Base-by-base conservation (phyloP, 164 flowering plant genomes). In the Amborella trichopoda region DNA sequence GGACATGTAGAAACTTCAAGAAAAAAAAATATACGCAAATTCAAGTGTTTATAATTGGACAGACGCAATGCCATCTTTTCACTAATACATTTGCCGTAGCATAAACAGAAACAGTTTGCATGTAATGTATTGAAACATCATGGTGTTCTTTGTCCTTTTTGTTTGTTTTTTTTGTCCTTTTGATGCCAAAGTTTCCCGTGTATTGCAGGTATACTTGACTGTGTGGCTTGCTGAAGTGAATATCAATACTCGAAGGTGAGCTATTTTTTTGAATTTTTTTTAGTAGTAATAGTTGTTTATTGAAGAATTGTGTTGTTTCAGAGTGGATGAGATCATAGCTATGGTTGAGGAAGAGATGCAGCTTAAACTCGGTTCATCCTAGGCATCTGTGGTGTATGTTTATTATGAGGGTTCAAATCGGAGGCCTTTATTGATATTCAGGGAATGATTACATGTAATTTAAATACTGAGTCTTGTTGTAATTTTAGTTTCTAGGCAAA, bases 181-280 rank as follows among this genome's bases (percentile, higher is more conserved):
- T 30, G 34, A 30, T 14, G 9, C 14, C 34, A 30, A 30, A 30
- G 11, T 30, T 32, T 11, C 36, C 11, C n/a, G 36, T 11, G 28
- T 23, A 17, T 59, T 58, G 66, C 79, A 82, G 95, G 77, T 86
- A 46, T 77, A 76, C 61, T 25, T 86, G 21, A 78, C 83, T 43
- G 54, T 77, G 24, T 86, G 95, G 95, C 67, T 80, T 42, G 67
- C 69, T 16, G 93, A 78, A 52, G 80, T 72, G 44, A 77, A 82
- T 52, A 47, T 86, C 47, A 68, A 82, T 60, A 44, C 46, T 20
- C 21, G 54, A 28, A 73, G 95, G 95, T 86, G 64, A 49, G 40
- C 14, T 8, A 13, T 19, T 23, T 5, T 5, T 27, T 16, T 11
- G 14, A 52, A 24, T 12, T 2, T 3, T 14, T 44, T 4, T 23